Conservation (phyloP, 2,329 filamentous ascomycete genomes). For the Fusarium lateritium region DNA sequence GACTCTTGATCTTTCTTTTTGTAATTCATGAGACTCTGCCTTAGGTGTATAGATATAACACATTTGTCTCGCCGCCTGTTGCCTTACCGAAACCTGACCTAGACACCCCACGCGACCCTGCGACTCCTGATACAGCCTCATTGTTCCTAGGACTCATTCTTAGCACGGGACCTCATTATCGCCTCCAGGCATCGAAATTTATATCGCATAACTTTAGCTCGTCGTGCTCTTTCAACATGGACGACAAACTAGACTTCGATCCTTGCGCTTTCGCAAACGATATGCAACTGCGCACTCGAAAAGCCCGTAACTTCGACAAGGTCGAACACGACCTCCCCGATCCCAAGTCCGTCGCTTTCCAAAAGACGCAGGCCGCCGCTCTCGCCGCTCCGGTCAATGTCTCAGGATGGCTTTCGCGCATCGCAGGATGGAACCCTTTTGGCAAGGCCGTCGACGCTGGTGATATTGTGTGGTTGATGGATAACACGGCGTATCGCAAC, state of each 20-base stretch:
- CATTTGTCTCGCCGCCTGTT: conserved; percentile 34
- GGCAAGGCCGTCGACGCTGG: conserved; percentile 71
- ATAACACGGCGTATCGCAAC: conserved; percentile 85
- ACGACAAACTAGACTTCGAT: conserved; percentile 41
- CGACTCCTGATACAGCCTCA: conserved; percentile 42
- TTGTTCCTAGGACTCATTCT: conserved; percentile 32
- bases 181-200: conserved; percentile 11
- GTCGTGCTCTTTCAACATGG: conserved; percentile 42
- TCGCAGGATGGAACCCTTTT: conserved; percentile 70
- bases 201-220: conserved; percentile 24
- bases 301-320: conserved; percentile 64
- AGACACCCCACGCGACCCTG: conserved; percentile 41
- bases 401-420: conserved; percentile 59
- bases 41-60: conserved; percentile 8
- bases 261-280: conserved; percentile 54
- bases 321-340: conserved; percentile 64
- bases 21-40: conserved; percentile 7
- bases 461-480: conserved; percentile 89
- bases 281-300: conserved; percentile 67
- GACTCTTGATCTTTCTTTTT: conserved; percentile 6
- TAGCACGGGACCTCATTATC: conserved; percentile 37
- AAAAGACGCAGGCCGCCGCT: conserved; percentile 52
- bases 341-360: conserved; percentile 51
- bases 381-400: conserved; percentile 49
- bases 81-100: conserved; percentile 35